Percentiles rank a stretch among this genome's conserved stretches.
Evolutionary conservation across 768 basidiomycete species (phyloP).

Genomic region (Boletus tomentosulus): DNA sequence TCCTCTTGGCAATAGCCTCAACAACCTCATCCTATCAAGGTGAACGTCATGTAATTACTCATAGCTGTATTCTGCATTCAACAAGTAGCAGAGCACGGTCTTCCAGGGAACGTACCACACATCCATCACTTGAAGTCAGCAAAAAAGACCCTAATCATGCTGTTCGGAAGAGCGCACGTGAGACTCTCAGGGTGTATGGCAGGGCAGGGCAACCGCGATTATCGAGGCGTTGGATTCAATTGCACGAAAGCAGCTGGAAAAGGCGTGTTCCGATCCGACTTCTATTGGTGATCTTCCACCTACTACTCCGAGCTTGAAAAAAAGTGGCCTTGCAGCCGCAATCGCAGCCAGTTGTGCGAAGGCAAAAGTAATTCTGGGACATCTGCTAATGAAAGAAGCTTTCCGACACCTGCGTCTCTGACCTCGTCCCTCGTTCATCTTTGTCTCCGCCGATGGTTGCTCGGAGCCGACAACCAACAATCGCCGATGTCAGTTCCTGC

Average conservation of each 20-base stretch:
- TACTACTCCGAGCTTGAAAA: constrained; percentile 61
- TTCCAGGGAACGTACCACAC: too few species aligned
- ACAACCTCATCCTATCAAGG: not conserved
- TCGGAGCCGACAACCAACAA: too few species aligned
- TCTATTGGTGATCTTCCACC: constrained; percentile 38
- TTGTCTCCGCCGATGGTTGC: too few species aligned
- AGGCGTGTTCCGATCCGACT: constrained; percentile 66
- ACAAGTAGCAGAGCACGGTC: too few species aligned
- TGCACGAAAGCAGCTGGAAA: constrained; percentile 85
- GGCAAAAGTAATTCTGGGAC: constrained; percentile 77
- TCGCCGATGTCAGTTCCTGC: too few species aligned
- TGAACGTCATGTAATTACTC: not conserved
- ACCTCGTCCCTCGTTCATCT: too few species aligned
- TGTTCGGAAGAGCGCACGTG: too few species aligned
- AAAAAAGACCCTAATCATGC: too few species aligned
- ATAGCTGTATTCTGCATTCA: not conserved
- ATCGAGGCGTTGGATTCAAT: constrained; percentile 63
- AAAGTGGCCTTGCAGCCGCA: constrained; percentile 78
- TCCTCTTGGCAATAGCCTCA: not conserved
- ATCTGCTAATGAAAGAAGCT: too few species aligned
- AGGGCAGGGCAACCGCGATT: too few species aligned
- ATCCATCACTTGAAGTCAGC: too few species aligned
- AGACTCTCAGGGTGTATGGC: too few species aligned
- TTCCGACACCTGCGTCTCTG: constrained; percentile 49
- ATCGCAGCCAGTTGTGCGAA: constrained; percentile 91